Conservation (phyloP, 208 protist species). For the Trichomonas gallinae region DNA sequence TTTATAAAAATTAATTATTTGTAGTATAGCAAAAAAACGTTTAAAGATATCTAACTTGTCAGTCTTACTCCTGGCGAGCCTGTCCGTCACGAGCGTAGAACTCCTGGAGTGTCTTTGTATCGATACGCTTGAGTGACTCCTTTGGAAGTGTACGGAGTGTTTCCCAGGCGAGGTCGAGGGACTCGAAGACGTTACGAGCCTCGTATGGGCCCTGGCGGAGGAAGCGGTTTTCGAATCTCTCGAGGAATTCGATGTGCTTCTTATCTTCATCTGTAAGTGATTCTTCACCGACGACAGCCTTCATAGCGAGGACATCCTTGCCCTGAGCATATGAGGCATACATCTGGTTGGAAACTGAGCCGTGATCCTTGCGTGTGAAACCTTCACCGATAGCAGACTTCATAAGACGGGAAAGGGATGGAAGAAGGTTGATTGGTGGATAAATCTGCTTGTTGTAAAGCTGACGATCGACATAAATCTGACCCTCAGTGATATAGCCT, state of each 20-base stretch:
- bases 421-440: slow-evolving; percentile 99
- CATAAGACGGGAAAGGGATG: slow-evolving; percentile 99
- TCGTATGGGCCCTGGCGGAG: slow-evolving; percentile 82
- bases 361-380: slow-evolving; percentile 96
- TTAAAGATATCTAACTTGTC: not conserved
- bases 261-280: slow-evolving; percentile 91
- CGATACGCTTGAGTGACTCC: slow-evolving; percentile 36
- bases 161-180: slow-evolving; percentile 94
- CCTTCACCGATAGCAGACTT: slow-evolving; percentile 98
- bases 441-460: slow-evolving; percentile 94
- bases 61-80: not conserved
- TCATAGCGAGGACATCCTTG: slow-evolving; percentile 72
- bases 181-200: slow-evolving; percentile 88
- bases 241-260: slow-evolving; percentile 95
- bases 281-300: slow-evolving; percentile 62
- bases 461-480: slow-evolving; percentile 97
- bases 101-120: slow-evolving; percentile 14
- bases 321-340: slow-evolving; percentile 99
- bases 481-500: slow-evolving; percentile 94
- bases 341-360: slow-evolving; percentile 91
- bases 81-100: slow-evolving; percentile 24
- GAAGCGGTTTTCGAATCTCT: slow-evolving; percentile 98
- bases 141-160: slow-evolving; percentile 35
- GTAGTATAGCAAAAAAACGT: not conserved
- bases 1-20: not conserved